Base-by-base conservation (phyloP, 192 early-diverging fungal species). In the Helicostylum pulchrum region DNA sequence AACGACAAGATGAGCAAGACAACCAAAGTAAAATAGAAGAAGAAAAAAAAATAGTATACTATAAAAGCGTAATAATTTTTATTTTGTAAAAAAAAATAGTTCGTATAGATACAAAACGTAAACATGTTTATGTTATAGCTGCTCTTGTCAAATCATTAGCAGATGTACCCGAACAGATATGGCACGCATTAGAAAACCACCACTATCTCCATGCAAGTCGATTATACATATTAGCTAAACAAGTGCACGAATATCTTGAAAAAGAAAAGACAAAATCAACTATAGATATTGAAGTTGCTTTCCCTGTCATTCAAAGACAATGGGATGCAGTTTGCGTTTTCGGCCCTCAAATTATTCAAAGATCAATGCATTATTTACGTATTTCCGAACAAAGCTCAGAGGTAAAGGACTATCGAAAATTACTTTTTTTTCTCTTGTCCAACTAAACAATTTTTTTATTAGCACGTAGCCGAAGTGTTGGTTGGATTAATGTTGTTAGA, bases 91-190 rank as follows among this genome's bases (percentile, higher is more conserved):
- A n/a, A n/a, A n/a, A n/a, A 20, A n/a, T 45, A 32, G 50, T 53
- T 62, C 48, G 52, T 23, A 52, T 26, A 19, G 11, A 48, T 14
- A n/a, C 55, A 4, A 49, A 88, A 71, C 78, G 81, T 12, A 79
- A 75, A 63, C 82, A 85, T 7, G 31, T 92, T 7, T 93, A 92
- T 60, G 71, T 82, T 0, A 79, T 86, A 30, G 90, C 92, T 15
- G 88, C 91, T 2, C 84, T 92, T 62, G 89, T 94, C 51, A 93
- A 92, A 59, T 71, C 94, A 7, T 59, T 94, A 31, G 91, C 90
- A 6, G 88, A 92, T 72, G 92, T 90, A 15, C 92, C 92, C 10
- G 92, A 94, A 61, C 92, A 93, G 87, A 92, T 94, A 20, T 94
- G 92, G 92, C 76, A 88, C 43, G 81, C 90, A 6, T 70, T 93